A percentile compares a stretch with the other conserved stretches of the same genome.
These are phyloP conservation scores for Penicillium samsonianum DNA, from an alignment of 495 filamentous ascomycete genomes.

Conservation along the genomic window DNA sequence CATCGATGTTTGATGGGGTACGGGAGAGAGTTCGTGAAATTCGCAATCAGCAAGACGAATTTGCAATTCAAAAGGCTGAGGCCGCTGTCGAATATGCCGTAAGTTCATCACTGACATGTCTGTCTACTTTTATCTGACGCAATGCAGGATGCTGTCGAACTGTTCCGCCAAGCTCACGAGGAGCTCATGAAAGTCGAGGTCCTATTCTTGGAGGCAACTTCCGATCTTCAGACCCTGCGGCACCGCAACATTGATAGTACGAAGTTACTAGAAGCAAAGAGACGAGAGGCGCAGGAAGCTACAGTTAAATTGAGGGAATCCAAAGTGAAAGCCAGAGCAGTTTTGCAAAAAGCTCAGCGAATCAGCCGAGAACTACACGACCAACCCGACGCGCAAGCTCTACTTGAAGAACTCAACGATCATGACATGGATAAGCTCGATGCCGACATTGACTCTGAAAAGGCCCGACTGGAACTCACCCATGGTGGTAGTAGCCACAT, in stretches of 20 bases:
- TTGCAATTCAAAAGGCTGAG: constrained; percentile 62
- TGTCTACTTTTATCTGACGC: constrained; percentile 16
- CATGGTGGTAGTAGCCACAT: constrained; percentile 75
- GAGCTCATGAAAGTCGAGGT: constrained; percentile 68
- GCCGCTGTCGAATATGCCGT: constrained; percentile 65
- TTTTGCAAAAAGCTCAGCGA: constrained; percentile 40
- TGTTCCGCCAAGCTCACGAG: constrained; percentile 59
- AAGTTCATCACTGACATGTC: constrained; percentile 22
- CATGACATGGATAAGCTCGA: constrained; percentile 66
- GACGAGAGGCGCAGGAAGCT: constrained; percentile 40
- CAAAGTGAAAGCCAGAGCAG: constrained; percentile 33
- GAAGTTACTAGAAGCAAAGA: constrained; percentile 51
- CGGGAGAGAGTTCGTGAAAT: constrained; percentile 44
- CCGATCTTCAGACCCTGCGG: constrained; percentile 68
- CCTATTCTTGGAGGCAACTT: constrained; percentile 72
- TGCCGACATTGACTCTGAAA: constrained; percentile 70
- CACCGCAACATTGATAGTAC: constrained; percentile 61
- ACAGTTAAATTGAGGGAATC: constrained; percentile 31
- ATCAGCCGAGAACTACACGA: constrained; percentile 14
- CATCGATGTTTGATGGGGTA: constrained; percentile 45
- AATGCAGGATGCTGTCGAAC: constrained; percentile 56
- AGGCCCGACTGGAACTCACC: constrained; percentile 73
- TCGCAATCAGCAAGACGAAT: constrained; percentile 53
- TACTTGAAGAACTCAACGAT: constrained; percentile 39
- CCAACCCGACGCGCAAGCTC: constrained; percentile 32